phyloP scores from a whole-genome alignment of 164 flowering plant genomes.

The Annona squamosa region DNA sequence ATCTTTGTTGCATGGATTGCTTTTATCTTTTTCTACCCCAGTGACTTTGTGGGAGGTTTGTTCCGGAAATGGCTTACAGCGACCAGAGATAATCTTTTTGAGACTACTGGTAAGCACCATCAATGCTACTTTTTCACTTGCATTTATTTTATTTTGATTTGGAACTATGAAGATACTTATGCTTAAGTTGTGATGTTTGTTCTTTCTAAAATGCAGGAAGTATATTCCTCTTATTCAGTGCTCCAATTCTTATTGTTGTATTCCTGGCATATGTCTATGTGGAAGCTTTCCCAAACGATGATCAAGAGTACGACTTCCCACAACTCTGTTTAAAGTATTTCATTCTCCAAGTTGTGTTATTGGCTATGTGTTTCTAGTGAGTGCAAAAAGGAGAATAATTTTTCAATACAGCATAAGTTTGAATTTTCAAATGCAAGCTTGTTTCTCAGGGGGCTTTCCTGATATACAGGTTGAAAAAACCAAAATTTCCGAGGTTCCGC shows the following conservation, averaged over 20 bases:
- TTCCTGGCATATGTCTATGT: constrained; percentile 43
- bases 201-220: constrained; percentile 43
- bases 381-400: background rate
- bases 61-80: constrained; percentile 17
- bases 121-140: background rate
- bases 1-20: constrained; percentile 53
- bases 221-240: constrained; percentile 50
- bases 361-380: background rate
- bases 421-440: background rate
- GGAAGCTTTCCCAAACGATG: constrained; percentile 36
- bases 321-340: background rate
- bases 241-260: constrained; percentile 57
- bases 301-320: constrained; percentile 25
- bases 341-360: background rate
- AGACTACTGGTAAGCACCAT: constrained; percentile 44
- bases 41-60: constrained; percentile 19
- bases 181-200: no score
- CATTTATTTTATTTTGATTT: background rate
- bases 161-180: background rate
- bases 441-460: background rate
- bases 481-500: constrained; percentile 44
- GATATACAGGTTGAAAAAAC: constrained; percentile 33
- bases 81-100: constrained; percentile 35
- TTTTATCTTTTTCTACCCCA: constrained; percentile 48
- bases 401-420: background rate